Percentiles rank a stretch among this genome's conserved stretches.
phyloP scores from a whole-genome alignment of 2,329 filamentous ascomycete species.

The Furcasterigmium furcatum region DNA sequence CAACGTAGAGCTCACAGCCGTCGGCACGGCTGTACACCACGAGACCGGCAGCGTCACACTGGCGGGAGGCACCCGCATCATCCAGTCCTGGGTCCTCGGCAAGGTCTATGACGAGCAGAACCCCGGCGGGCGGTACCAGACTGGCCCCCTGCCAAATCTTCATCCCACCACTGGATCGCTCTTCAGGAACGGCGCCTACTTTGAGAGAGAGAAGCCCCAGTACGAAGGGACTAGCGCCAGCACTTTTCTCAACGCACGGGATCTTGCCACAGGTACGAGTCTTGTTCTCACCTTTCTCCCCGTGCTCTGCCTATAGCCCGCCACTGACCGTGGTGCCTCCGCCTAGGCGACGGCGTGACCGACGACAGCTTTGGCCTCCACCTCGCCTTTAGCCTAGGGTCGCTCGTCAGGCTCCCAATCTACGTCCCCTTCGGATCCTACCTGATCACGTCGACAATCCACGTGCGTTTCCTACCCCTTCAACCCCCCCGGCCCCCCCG shows the following conservation, averaged over 20 bases:
- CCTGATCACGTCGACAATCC: conserved; percentile 61
- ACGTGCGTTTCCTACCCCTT: too few relatives aligned
- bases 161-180: conserved; percentile 67
- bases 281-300: too few relatives aligned
- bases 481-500: too few relatives aligned
- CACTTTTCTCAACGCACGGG: too few relatives aligned
- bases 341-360: conserved; percentile 80
- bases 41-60: conserved; percentile 54
- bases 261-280: too few relatives aligned
- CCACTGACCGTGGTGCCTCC: conserved; percentile 78
- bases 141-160: conserved; percentile 51
- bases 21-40: conserved; percentile 63
- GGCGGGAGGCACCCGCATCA: conserved; percentile 65
- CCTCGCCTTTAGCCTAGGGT: conserved; percentile 65
- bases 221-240: conserved; percentile 67
- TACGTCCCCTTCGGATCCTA: conserved; percentile 78
- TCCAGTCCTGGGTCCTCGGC: conserved; percentile 77
- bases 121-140: conserved; percentile 43
- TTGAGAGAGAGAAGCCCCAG: conserved; percentile 84
- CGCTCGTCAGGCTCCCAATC: conserved; percentile 60
- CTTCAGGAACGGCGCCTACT: conserved; percentile 61
- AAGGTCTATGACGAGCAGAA: conserved; percentile 64
- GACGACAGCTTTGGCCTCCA: conserved; percentile 92
- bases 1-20: conserved; percentile 78
- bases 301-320: too few relatives aligned